Percentiles rank a stretch among this genome's conserved stretches.
phyloP scores from a whole-genome alignment of 208 protist genomes.

The Crithidia bombi region DNA sequence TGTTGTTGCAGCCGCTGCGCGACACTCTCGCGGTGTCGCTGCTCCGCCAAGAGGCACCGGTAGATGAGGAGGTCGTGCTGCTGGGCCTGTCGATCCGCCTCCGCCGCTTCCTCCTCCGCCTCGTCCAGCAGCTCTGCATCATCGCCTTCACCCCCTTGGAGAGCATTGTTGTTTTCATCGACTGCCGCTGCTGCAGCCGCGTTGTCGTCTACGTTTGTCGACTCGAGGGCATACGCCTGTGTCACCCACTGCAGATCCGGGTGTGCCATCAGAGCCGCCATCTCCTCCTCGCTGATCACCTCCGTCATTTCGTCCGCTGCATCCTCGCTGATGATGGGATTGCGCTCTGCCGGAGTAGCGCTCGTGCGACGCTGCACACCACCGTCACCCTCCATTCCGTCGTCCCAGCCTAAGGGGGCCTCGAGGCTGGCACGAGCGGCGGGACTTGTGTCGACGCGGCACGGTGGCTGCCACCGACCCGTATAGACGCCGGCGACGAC shows the following conservation, averaged over 20 bases:
- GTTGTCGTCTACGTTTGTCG: neutral
- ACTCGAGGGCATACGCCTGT: conserved; percentile 28
- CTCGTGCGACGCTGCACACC: neutral
- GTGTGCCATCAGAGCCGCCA: conserved; percentile 19
- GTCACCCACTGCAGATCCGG: conserved; percentile 12
- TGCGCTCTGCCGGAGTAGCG: neutral
- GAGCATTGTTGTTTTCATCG: conserved; percentile 7
- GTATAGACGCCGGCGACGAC: conserved; percentile 46
- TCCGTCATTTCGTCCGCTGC: conserved; percentile 22
- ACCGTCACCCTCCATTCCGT: neutral
- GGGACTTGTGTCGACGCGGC: conserved; percentile 30
- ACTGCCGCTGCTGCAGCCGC: neutral
- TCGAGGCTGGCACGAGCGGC: conserved; percentile 21
- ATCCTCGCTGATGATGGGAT: conserved; percentile 7
- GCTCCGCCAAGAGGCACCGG: conserved; percentile 36
- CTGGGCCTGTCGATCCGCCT: conserved; percentile 34
- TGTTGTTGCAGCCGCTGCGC: conserved; percentile 30
- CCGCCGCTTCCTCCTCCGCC: conserved; percentile 34
- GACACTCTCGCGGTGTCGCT: conserved; percentile 36
- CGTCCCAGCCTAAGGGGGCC: neutral
- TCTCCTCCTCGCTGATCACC: conserved; percentile 18
- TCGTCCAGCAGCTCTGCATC: conserved; percentile 29
- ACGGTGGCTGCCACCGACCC: conserved; percentile 40
- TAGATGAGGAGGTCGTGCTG: conserved; percentile 41
- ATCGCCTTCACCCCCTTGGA: conserved; percentile 9